Evolutionary conservation across 2,329 filamentous ascomycete species (phyloP).

Genomic region (Lecanicillium sp.): DNA sequence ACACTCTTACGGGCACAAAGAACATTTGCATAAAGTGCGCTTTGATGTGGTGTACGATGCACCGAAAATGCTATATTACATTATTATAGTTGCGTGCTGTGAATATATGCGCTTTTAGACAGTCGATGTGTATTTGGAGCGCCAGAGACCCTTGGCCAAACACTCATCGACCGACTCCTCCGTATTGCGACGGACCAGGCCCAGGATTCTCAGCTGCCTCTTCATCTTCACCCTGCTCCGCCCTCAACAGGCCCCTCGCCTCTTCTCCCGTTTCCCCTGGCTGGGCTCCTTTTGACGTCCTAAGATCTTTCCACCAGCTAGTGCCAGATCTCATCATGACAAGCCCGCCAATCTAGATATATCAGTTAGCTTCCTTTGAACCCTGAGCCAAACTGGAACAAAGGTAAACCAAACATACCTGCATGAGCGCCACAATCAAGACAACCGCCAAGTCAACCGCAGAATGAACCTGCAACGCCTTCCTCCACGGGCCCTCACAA

Average conservation of each 20-base stretch:
- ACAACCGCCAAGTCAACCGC: constrained; percentile 48
- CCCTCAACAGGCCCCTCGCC: constrained; percentile 17
- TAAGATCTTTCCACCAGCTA: constrained; percentile 21
- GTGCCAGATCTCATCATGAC: constrained; percentile 20
- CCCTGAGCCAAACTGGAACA: no score
- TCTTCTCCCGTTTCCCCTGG: constrained; percentile 10
- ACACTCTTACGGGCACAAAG: no score
- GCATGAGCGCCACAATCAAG: constrained; percentile 42
- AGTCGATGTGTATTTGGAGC: no score
- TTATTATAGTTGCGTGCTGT: no score
- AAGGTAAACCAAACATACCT: constrained; percentile 44
- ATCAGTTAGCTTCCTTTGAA: not conserved
- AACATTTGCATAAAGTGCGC: no score
- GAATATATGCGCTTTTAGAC: no score
- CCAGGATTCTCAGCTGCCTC: constrained; percentile 6
- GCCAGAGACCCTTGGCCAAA: no score
- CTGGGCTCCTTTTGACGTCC: constrained; percentile 10
- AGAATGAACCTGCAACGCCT: constrained; percentile 41
- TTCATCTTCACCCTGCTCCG: constrained; percentile 21
- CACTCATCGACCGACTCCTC: no score
- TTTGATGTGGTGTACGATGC: no score
- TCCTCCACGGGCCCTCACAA: constrained; percentile 50
- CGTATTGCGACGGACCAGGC: no score
- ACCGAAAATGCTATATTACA: no score
- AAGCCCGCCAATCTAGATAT: constrained; percentile 20